These are phyloP conservation scores for Luffa acutangula DNA, from an alignment of 306 rosid genomes.

Conservation along the genomic window DNA sequence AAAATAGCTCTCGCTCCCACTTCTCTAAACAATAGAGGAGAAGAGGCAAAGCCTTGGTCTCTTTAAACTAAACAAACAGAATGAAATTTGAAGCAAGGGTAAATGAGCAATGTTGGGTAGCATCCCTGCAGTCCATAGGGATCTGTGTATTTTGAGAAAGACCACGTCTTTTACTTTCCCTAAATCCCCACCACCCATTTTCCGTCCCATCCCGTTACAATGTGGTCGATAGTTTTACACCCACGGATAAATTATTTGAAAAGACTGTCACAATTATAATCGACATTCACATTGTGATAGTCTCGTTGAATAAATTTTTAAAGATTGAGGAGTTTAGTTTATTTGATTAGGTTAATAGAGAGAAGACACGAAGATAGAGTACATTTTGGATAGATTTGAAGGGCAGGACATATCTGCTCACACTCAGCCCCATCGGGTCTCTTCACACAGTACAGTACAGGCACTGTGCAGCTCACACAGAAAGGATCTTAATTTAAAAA, in stretches of 20 bases:
- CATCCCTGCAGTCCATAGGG: slow-evolving; percentile 90
- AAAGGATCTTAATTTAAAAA: slow-evolving; percentile 10
- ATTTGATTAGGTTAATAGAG: too few relatives aligned
- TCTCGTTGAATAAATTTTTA: too few relatives aligned
- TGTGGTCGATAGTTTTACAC: too few relatives aligned
- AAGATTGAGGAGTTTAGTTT: too few relatives aligned
- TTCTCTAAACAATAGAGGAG: background rate
- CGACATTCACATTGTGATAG: too few relatives aligned
- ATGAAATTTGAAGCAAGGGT: slow-evolving; percentile 26
- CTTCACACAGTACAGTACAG: slow-evolving; percentile 42
- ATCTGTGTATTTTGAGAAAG: slow-evolving; percentile 71
- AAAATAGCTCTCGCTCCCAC: background rate
- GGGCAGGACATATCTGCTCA: slow-evolving; percentile 34
- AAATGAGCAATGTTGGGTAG: slow-evolving; percentile 43
- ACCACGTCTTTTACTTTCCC: slow-evolving; percentile 36
- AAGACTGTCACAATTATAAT: too few relatives aligned
- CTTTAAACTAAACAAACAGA: slow-evolving; percentile 39
- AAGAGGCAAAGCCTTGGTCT: slow-evolving; percentile 39
- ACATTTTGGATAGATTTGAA: slow-evolving; percentile 46
- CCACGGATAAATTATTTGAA: too few relatives aligned
- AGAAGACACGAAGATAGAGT: background rate
- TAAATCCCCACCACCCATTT: background rate
- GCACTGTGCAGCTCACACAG: slow-evolving; percentile 23
- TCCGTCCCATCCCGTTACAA: too few relatives aligned
- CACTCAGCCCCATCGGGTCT: slow-evolving; percentile 56